These are phyloP conservation scores for Talaromyces sp. DNA, from an alignment of 2,329 filamentous ascomycete genomes.

Conservation along the genomic window DNA sequence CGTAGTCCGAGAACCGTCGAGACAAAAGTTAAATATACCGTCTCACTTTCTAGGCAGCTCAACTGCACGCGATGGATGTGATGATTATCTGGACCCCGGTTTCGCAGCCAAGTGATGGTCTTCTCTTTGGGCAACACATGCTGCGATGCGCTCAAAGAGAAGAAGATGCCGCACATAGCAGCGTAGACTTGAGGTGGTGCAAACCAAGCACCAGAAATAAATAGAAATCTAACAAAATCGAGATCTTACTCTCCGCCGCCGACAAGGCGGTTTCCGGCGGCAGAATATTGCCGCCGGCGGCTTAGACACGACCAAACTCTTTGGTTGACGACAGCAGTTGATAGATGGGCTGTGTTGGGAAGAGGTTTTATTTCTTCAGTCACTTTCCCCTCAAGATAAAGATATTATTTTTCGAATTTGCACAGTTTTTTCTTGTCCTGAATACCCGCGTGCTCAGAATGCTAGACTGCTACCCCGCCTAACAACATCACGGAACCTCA, in stretches of 20 bases:
- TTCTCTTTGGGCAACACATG: constrained; percentile 26
- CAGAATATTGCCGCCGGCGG: constrained; percentile 20
- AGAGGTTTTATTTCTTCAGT: constrained; percentile 3
- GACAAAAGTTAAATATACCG: constrained; percentile 56
- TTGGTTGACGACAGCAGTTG: not conserved
- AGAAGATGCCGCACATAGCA: constrained; percentile 49
- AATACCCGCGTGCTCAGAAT: constrained; percentile 14
- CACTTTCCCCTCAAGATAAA: not conserved
- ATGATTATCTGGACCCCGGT: constrained; percentile 42
- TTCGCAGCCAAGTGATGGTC: constrained; percentile 28
- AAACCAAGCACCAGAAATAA: not conserved
- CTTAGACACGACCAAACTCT: not conserved
- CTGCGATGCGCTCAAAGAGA: constrained; percentile 37
- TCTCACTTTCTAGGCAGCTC: constrained; percentile 10
- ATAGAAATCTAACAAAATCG: not conserved
- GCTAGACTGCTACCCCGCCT: constrained; percentile 16
- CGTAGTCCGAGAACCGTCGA: constrained; percentile 91
- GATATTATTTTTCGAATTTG: not conserved
- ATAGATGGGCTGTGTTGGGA: not conserved
- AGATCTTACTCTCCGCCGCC: not conserved
- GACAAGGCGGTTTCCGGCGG: constrained; percentile 18
- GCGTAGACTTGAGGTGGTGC: not conserved
- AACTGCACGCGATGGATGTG: constrained; percentile 25
- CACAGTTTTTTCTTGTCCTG: not conserved
- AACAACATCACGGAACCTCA: constrained; percentile 8